Conservation (phyloP, 805 yeast genomes). For the Phaffomyces thermotolerans region DNA sequence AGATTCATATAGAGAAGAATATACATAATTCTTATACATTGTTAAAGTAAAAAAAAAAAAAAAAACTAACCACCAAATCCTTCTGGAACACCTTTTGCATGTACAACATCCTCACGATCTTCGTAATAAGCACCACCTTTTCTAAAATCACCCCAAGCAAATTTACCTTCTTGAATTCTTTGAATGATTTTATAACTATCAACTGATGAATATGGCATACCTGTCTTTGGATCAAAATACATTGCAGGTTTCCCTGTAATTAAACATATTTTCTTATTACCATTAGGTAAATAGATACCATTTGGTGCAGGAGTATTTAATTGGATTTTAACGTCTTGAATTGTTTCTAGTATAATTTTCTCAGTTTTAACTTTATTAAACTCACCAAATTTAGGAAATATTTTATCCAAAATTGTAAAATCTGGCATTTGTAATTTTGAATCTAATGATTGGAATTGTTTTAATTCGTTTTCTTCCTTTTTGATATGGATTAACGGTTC, state of each 20-base stretch:
- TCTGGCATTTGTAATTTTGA: constrained; percentile 39
- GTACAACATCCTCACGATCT: constrained; percentile 34
- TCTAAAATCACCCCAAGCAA: constrained; percentile 44
- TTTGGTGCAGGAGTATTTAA: constrained; percentile 67
- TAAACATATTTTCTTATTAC: constrained; percentile 58
- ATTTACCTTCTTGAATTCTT: constrained; percentile 48
- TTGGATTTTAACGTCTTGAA: constrained; percentile 40
- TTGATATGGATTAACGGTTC: constrained; percentile 43
- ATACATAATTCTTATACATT: background rate
- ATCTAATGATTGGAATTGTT: constrained; percentile 11
- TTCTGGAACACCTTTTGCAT: constrained; percentile 83
- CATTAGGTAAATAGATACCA: constrained; percentile 66
- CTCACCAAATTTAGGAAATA: constrained; percentile 55
- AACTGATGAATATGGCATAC: constrained; percentile 79
- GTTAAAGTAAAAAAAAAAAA: background rate
- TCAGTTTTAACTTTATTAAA: constrained; percentile 34
- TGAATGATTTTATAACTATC: constrained; percentile 69
- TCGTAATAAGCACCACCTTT: constrained; percentile 42
- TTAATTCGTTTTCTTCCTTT: constrained; percentile 10
- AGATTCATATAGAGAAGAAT: too few relatives aligned
- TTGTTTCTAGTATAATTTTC: constrained; percentile 37
- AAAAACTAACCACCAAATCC: constrained; percentile 48
- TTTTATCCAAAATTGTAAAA: constrained; percentile 23
- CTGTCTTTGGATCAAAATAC: constrained; percentile 83
- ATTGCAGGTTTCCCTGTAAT: constrained; percentile 74